Conservation (phyloP, 371 early-diverging fungal species). For the Conidiobolus incongruus region DNA sequence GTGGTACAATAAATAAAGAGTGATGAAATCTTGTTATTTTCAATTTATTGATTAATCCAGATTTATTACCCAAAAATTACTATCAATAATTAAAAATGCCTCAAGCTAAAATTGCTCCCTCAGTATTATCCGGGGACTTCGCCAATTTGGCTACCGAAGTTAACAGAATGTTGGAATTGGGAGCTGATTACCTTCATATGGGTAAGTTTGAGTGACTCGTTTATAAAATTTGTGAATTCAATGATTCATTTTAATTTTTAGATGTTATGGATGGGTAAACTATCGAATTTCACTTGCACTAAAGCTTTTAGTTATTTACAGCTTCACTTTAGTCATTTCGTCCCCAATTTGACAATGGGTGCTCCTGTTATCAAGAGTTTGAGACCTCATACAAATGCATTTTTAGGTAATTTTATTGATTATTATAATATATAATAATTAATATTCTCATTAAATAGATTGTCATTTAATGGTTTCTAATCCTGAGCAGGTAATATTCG, state of each 20-base stretch:
- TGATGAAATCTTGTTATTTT: no score
- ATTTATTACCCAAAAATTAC: no score
- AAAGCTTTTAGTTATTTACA: constrained; percentile 3
- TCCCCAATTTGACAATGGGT: constrained; percentile 92
- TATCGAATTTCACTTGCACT: not conserved
- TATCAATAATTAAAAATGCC: no score
- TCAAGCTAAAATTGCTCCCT: constrained; percentile 65
- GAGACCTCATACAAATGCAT: constrained; percentile 71
- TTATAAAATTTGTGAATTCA: not conserved
- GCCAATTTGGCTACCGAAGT: constrained; percentile 71
- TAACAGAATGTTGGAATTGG: constrained; percentile 60
- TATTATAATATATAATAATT: not conserved
- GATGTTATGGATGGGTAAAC: constrained; percentile 67
- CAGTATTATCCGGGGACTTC: constrained; percentile 86
- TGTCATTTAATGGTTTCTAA: constrained; percentile 95
- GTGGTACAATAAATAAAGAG: no score
- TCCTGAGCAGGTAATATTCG: constrained; percentile 38
- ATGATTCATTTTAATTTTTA: constrained; percentile 9
- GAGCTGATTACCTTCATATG: constrained; percentile 91
- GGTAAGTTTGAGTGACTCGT: constrained; percentile 19
- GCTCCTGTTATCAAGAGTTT: constrained; percentile 79
- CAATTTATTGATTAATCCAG: no score
- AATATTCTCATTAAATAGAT: constrained; percentile 23
- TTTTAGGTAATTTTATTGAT: constrained; percentile 42
- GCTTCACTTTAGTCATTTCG: constrained; percentile 60